Evolutionary conservation across 2,329 filamentous ascomycete species (phyloP), one percentile per base, ranked within the genome.

Genomic region (Aspergillus pseudoterreus): DNA sequence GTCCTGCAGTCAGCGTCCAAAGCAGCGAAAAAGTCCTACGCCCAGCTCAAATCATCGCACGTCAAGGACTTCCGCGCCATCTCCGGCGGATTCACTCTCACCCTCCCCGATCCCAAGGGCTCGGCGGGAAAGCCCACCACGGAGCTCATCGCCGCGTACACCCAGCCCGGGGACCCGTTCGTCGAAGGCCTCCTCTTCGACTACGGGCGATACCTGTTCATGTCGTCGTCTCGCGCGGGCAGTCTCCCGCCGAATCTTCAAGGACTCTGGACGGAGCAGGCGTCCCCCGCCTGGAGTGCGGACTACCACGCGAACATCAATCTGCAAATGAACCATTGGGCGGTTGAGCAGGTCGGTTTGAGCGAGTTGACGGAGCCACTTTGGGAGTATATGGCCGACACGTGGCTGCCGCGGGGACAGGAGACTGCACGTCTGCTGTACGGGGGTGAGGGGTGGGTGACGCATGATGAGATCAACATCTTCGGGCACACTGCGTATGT

Each of bases 241-340:
- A 75, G 74, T 0, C 69, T 84, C 0, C 82, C 82, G 0, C 71
- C 81, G 0, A 84, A 83, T 50, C 70, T 85, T 0, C 79, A 82
- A 59, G 81, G 82, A 0, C 71, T 73, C 15, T 84, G 82, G 82
- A 76, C 74, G 4, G 73, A 79, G 42, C 63, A 70, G 0, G 61
- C 78, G 2, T 57, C 57, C 0, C 68, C 74, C 4, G 73, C 75
- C 0, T 82, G 82, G 82, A 73, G 75, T 11, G 75, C 71, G 2
- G 80, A 84, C 57, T 84, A 82, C 50, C 80, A 82, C 47, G 71
- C 75, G 36, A 80, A 84, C 54, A 83, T 84, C 58, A 84, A 84
- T 51, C 51, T 83, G 0, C 79, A 84, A 56, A 84, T 83, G 82
- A 84, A 83, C 52, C 76, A 83, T 57, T 84, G 82, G 81, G 70